phyloP scores from a whole-genome alignment of 257 asterid genomes.

The Mitragyna speciosa region DNA sequence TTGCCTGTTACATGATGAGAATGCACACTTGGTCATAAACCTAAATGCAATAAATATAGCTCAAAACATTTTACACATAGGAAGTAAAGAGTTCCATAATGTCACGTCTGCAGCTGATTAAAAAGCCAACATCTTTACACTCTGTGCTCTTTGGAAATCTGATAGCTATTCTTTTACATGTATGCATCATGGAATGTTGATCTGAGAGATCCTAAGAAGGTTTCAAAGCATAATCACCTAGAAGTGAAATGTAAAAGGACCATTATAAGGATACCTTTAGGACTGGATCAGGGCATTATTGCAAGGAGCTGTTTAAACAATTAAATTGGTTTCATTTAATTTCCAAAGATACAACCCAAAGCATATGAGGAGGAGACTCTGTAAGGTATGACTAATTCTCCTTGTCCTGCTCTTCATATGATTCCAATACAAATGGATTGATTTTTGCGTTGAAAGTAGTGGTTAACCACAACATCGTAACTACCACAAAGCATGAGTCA shows the following conservation, averaged over 20 bases:
- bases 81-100: neutral
- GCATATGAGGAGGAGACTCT: neutral
- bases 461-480: neutral
- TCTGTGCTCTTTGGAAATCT: neutral
- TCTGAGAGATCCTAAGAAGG: neutral
- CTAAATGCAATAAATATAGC: neutral
- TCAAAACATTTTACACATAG: neutral
- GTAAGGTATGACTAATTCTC: neutral
- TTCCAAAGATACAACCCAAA: too few species aligned
- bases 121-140: neutral
- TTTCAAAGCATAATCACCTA: neutral
- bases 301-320: neutral
- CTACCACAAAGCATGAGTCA: neutral
- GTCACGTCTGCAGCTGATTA: neutral
- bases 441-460: neutral
- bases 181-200: neutral
- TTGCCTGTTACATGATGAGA: conserved; percentile 55
- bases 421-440: neutral
- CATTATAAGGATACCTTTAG: neutral
- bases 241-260: neutral
- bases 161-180: neutral
- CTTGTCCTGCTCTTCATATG: neutral
- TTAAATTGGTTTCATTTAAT: neutral
- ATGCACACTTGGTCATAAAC: conserved; percentile 11
- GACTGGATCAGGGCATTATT: neutral